These are phyloP conservation scores for Sclerotinia sclerotiorum DNA, from an alignment of 2,329 filamentous ascomycete species.

Conservation along the genomic window DNA sequence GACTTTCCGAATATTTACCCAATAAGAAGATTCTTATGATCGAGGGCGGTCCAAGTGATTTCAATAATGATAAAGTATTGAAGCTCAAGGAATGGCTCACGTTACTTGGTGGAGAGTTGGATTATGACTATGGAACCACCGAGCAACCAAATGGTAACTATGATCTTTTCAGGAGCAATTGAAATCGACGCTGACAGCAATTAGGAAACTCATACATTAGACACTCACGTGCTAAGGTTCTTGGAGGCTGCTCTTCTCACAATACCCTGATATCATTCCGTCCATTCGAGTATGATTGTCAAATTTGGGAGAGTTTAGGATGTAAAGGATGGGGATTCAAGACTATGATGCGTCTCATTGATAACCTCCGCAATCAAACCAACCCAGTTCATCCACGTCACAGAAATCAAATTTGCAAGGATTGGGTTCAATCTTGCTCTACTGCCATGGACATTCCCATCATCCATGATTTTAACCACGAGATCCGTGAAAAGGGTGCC, in stretches of 20 bases:
- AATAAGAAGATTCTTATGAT: slow-evolving; percentile 79
- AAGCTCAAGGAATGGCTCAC: slow-evolving; percentile 85
- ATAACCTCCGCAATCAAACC: slow-evolving; percentile 85
- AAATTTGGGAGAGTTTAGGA: slow-evolving; percentile 79
- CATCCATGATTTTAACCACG: slow-evolving; percentile 81
- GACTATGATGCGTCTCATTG: slow-evolving; percentile 76
- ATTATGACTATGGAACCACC: slow-evolving; percentile 84
- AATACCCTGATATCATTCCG: slow-evolving; percentile 93
- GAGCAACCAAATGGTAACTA: slow-evolving; percentile 88
- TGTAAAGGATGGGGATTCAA: slow-evolving; percentile 86
- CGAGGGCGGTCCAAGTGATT: slow-evolving; percentile 87
- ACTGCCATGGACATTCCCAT: slow-evolving; percentile 77
- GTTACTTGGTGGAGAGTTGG: slow-evolving; percentile 80
- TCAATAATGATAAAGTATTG: slow-evolving; percentile 81
- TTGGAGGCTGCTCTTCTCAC: slow-evolving; percentile 90
- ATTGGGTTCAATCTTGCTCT: slow-evolving; percentile 83
- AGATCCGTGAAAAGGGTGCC: slow-evolving; percentile 72
- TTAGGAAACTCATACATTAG: slow-evolving; percentile 86
- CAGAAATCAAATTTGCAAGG: slow-evolving; percentile 86
- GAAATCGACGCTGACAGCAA: slow-evolving; percentile 27
- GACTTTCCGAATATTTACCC: slow-evolving; percentile 71
- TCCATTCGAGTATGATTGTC: slow-evolving; percentile 84
- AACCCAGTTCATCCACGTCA: slow-evolving; percentile 84
- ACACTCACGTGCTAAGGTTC: slow-evolving; percentile 87
- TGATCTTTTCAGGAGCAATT: slow-evolving; percentile 40